phyloP scores from a whole-genome alignment of 306 rosid genomes.

The Styphnolobium japonicum region DNA sequence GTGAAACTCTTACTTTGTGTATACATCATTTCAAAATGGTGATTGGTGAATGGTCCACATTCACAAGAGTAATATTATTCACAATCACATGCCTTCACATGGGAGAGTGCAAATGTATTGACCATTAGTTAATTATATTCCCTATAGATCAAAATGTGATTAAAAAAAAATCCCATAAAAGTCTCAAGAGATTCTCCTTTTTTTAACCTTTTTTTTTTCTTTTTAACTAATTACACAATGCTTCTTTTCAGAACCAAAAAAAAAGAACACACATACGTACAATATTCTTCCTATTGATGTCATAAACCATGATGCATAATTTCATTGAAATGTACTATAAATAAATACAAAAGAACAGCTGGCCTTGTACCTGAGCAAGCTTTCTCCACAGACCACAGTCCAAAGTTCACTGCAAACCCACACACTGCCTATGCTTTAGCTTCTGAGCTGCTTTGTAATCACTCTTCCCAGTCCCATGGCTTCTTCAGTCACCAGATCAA shows the following conservation, averaged over 20 bases:
- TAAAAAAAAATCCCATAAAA: background rate
- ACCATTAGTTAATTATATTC: background rate
- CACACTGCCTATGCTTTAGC: background rate
- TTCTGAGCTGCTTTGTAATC: background rate
- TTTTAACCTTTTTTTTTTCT: background rate
- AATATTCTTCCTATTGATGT: constrained; percentile 15
- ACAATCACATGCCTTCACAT: constrained; percentile 25
- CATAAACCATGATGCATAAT: background rate
- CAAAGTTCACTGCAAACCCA: background rate
- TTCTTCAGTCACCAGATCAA: constrained; percentile 36
- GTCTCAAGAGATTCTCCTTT: background rate
- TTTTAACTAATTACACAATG: background rate
- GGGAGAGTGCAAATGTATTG: background rate
- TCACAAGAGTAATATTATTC: background rate
- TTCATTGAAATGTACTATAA: constrained; percentile 8
- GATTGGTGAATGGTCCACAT: background rate
- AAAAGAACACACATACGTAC: background rate
- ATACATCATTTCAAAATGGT: background rate
- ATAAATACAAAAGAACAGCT: constrained; percentile 40
- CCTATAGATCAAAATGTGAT: background rate
- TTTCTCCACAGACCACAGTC: constrained; percentile 1
- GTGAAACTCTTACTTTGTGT: background rate
- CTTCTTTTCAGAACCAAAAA: background rate
- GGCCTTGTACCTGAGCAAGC: background rate
- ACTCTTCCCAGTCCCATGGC: constrained; percentile 28